Conservation (phyloP, 2,329 filamentous ascomycete genomes). For the Fusarium proliferatum region DNA sequence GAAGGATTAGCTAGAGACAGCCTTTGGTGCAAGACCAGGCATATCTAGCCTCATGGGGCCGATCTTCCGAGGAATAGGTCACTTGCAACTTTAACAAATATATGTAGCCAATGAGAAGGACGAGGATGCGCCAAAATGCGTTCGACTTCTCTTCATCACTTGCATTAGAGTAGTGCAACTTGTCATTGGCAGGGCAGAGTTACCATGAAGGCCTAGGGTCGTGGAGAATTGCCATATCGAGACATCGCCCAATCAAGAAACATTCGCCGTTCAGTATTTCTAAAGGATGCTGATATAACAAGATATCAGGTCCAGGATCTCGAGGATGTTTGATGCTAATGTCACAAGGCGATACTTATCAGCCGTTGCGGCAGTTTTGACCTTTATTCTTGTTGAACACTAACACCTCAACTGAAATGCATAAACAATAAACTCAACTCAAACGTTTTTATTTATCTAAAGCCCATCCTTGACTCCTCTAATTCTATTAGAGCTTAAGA, state of each 20-base stretch:
- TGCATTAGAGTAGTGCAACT: background rate
- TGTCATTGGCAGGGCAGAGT: background rate
- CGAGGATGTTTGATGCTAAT: rapidly evolving
- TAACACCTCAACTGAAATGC: no score
- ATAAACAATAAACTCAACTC: background rate
- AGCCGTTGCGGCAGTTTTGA: background rate
- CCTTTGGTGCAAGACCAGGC: background rate
- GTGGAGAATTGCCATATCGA: background rate
- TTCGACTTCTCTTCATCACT: background rate
- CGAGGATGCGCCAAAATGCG: rapidly evolving
- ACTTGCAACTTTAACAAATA: background rate
- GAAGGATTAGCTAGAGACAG: background rate
- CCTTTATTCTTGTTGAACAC: no score
- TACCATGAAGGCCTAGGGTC: background rate
- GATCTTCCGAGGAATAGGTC: no score
- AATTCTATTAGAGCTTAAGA: slow-evolving; percentile 25
- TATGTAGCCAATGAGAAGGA: background rate
- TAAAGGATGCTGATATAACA: background rate
- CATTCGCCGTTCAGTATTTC: no score
- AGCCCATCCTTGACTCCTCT: background rate
- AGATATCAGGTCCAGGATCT: background rate
- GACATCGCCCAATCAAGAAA: background rate
- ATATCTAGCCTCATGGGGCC: background rate
- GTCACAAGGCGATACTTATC: background rate
- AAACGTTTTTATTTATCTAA: background rate